A percentile compares a stretch with the other conserved stretches of the same genome.
phyloP scores from a whole-genome alignment of 768 basidiomycete species.

The Lactifluus rugatus region DNA sequence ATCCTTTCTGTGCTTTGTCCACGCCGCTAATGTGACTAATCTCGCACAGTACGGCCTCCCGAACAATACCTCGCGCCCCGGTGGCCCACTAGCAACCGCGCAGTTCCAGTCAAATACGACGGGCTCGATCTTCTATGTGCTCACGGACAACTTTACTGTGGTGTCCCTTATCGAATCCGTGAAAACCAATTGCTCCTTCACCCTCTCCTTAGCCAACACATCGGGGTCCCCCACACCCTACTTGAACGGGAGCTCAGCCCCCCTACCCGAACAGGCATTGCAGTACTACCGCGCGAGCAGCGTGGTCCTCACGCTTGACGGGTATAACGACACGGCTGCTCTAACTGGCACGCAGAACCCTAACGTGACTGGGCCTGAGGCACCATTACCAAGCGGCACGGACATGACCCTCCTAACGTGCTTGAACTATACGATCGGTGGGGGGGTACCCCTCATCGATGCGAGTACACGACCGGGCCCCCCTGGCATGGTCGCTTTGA shows the following conservation, averaged over 20 bases:
- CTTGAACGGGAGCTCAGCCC: slow-evolving; percentile 8
- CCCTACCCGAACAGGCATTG: slow-evolving; percentile 23
- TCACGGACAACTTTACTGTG: slow-evolving; percentile 29
- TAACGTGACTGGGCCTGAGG: slow-evolving; percentile 34
- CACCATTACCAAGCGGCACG: slow-evolving; percentile 44
- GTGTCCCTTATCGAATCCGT: slow-evolving; percentile 26
- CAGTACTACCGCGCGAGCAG: slow-evolving; percentile 25
- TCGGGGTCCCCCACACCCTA: slow-evolving; percentile 16
- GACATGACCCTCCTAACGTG: slow-evolving; percentile 43
- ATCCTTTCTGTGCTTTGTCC: background rate
- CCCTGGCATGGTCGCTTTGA: background rate
- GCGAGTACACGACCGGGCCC: slow-evolving; percentile 13
- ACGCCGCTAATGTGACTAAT: background rate
- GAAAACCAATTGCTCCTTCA: slow-evolving; percentile 23
- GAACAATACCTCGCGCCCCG: slow-evolving; percentile 29
- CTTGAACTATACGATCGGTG: slow-evolving; percentile 53
- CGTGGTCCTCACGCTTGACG: slow-evolving; percentile 22
- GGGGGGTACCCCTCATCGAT: slow-evolving; percentile 46
- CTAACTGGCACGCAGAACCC: slow-evolving; percentile 14
- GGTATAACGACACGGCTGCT: slow-evolving; percentile 24
- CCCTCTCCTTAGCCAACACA: slow-evolving; percentile 9
- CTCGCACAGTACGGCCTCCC: slow-evolving; percentile 28
- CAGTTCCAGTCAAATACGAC: slow-evolving; percentile 25
- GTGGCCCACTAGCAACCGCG: slow-evolving; percentile 25
- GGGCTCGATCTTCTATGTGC: slow-evolving; percentile 27